Evolutionary conservation across 2,329 filamentous ascomycete species (phyloP), one percentile per base, ranked within the genome.

Genomic region (Scytalidium sp.): DNA sequence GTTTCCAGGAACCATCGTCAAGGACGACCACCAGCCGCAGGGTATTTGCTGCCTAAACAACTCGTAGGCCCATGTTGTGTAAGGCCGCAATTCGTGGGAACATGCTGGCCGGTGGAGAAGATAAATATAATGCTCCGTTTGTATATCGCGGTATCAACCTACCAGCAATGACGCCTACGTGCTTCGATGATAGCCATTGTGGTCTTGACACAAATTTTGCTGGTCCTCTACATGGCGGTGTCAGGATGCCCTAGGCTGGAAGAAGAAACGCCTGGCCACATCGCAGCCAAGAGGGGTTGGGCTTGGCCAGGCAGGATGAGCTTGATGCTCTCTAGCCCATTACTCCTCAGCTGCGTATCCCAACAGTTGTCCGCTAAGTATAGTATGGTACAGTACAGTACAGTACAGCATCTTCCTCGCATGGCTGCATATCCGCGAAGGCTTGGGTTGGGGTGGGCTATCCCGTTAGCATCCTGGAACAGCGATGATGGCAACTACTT

Each of bases 181-280:
- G 44, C 44, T 17, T 7, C 42, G 17, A 20, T 59, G 49, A 54
- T 58, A 58, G 56, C 47, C 23, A 41, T 50, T 52, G 36, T 55
- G 25, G 51, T 29, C 52, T 55, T 49, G 47, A 50, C 42, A 41
- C 50, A 29, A 46, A n/a, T n/a, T n/a, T 25, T 22, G 45, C 45
- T 21, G 45, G 21, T 19, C 32, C 45, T 25, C 60, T 58, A 63
- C 60, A 54, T 63, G 54, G 61, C 61, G 61, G 61, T 64, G 61
- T 57, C 32, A 58, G 57, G 54, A 44, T 25, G 50, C 46, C 40
- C 50, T 47, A 39, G 50, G 59, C 57, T 57, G 56, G 56, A 60
- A 55, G 56, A 57, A 54, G 51, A 49, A n/a, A 48, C 51, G 46
- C 44, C 48, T 47, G 36, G 47, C 50, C 45, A 47, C 48, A 50